These are phyloP conservation scores for Mallotus repandus DNA, from an alignment of 441 rosid genomes.

Conservation along the genomic window DNA sequence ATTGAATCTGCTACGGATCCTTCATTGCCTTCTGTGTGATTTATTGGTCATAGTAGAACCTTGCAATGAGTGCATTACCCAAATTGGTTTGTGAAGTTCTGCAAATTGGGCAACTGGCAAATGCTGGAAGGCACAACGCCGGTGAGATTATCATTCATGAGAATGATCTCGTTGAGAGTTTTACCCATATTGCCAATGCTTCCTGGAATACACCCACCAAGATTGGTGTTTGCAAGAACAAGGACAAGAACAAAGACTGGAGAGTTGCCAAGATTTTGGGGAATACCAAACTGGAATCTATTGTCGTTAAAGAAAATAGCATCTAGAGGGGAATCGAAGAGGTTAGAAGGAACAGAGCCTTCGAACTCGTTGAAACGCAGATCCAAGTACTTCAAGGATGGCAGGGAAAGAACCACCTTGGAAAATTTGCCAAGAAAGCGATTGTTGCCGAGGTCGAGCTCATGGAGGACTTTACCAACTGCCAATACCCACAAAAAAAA, in stretches of 20 bases:
- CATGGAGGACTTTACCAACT: constrained; percentile 54
- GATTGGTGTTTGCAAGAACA: constrained; percentile 71
- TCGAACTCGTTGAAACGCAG: constrained; percentile 77
- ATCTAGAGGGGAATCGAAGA: constrained; percentile 62
- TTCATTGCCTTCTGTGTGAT: no score
- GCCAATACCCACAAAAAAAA: no score
- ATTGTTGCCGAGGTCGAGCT: constrained; percentile 85
- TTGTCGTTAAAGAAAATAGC: constrained; percentile 67
- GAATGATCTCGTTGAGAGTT: constrained; percentile 59
- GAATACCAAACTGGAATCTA: constrained; percentile 63
- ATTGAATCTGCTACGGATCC: no score
- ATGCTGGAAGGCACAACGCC: constrained; percentile 37
- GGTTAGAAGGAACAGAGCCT: constrained; percentile 55
- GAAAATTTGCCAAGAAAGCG: constrained; percentile 79
- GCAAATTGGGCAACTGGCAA: constrained; percentile 53
- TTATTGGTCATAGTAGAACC: no score
- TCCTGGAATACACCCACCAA: constrained; percentile 67
- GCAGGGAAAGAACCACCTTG: constrained; percentile 44
- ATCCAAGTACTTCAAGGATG: constrained; percentile 52
- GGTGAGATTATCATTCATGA: constrained; percentile 57
- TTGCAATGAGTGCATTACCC: no score
- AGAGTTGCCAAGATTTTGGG: constrained; percentile 65
- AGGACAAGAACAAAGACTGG: constrained; percentile 56
- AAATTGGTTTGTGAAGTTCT: constrained; percentile 62
- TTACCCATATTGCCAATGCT: constrained; percentile 64